Evolutionary conservation across 331 rosid genomes (phyloP), one percentile per base, ranked within the genome.

Genomic region (Quercus phellos): DNA sequence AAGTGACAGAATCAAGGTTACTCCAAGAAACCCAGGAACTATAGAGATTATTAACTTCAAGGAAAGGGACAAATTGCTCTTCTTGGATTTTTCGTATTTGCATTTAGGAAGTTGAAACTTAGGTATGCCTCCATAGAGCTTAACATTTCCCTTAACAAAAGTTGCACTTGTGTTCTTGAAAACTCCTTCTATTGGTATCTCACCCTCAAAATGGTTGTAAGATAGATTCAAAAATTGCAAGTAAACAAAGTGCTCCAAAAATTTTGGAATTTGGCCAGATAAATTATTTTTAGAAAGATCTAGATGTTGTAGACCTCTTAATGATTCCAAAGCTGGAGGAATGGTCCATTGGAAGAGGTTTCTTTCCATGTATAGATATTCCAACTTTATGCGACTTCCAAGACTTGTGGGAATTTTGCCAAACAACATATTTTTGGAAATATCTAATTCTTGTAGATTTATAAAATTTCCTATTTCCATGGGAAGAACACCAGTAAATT

Each of bases 151-250:
- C 51, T 0, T 46, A 46, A 46, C 14, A 10, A 46, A 9, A 55
- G 56, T 17, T 2, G 29, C 66, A 29, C 53, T 51, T 1, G 51
- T 64, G 6, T 73, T 55, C 38, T 29, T 4, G 6, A 72, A 5
- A 55, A 54, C 18, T 29, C 67, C 51, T 17, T 3, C 29, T 9
- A 29, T 32, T n/a, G 51, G 38, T 3, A 55, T 10, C 21, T 73
- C 54, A 55, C 67, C 77, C 50, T 73, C 77, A 73, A 24, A 71
- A 50, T 71, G 3, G 9, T 71, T 71, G 9, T 53, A 8, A 60
- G 78, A 75, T 0, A 75, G 2, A 77, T 69, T 77, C 1, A 69
- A 10, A 38, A 0, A 46, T 46, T 55, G 6, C 70, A 3, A 77
- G 34, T 34, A 46, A n/a, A 0, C 38, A n/a, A 3, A 42, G 13